Evolutionary conservation across 805 yeast species (phyloP).

Genomic region (Komagataella mondaviorum): DNA sequence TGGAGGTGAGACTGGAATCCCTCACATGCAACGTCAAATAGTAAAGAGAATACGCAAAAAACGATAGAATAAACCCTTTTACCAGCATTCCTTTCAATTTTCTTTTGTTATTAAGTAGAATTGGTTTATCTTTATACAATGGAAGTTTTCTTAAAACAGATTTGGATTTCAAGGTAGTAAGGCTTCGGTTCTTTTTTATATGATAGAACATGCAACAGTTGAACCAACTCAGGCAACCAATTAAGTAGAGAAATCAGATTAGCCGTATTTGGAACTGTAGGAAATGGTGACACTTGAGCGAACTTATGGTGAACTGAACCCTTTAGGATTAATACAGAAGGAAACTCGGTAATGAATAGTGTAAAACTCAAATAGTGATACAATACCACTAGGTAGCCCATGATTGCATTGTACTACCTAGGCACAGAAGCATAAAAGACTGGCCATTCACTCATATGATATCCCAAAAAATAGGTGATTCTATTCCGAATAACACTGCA

Average conservation of each 20-base stretch:
- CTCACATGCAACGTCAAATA: slow-evolving; percentile 6
- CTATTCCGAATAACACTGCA: slow-evolving; percentile 80
- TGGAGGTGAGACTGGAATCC: slow-evolving; percentile 4
- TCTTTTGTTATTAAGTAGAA: slow-evolving; percentile 7
- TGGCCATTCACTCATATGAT: slow-evolving; percentile 1
- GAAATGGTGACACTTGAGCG: not conserved
- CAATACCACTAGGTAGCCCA: not conserved
- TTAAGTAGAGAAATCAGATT: not conserved
- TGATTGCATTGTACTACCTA: not conserved
- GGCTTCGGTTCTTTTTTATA: not conserved
- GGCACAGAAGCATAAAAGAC: not conserved
- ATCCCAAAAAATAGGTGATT: slow-evolving; percentile 50
- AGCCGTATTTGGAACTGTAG: not conserved
- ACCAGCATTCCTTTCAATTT: slow-evolving; percentile 22
- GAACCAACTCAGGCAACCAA: not conserved
- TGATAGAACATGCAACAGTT: not conserved
- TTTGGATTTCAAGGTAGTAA: slow-evolving; percentile 7
- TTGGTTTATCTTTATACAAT: slow-evolving; percentile 39
- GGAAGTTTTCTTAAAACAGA: slow-evolving; percentile 21
- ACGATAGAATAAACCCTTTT: slow-evolving; percentile 25
- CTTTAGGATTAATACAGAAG: not conserved
- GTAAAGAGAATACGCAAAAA: slow-evolving; percentile 27
- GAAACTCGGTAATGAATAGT: not conserved
- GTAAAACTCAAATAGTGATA: not conserved
- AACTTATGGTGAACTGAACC: too few species aligned